phyloP scores from a whole-genome alignment of 2,329 filamentous ascomycete species.

The Penicillium sp. region DNA sequence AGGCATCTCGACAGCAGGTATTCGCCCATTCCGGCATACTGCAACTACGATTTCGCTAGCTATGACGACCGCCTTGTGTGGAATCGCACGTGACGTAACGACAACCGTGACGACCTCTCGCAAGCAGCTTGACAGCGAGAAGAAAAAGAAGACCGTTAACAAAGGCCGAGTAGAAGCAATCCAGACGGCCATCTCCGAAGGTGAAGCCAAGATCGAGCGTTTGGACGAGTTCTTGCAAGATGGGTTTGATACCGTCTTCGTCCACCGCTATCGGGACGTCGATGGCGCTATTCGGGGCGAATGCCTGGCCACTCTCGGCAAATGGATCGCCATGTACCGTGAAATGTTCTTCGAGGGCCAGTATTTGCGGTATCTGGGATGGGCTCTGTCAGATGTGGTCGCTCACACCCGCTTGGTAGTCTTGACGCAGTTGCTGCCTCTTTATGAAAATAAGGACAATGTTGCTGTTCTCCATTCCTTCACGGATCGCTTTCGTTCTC shows the following conservation, averaged over 20 bases:
- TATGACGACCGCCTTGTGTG: conserved; percentile 76
- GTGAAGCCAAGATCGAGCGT: conserved; percentile 68
- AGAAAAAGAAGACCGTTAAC: conserved; percentile 71
- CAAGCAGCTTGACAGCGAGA: conserved; percentile 78
- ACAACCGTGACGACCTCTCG: conserved; percentile 74
- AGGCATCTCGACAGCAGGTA: conserved; percentile 84
- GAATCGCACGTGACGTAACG: conserved; percentile 71
- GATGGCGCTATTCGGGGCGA: conserved; percentile 87
- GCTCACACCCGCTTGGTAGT: conserved; percentile 80
- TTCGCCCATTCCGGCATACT: conserved; percentile 91
- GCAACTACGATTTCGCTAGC: conserved; percentile 82
- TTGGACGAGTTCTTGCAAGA: conserved; percentile 76
- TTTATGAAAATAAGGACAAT: conserved; percentile 81
- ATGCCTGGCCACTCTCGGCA: conserved; percentile 81
- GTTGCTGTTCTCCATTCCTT: conserved; percentile 80
- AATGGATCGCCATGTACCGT: conserved; percentile 84
- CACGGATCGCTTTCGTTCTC: conserved; percentile 84
- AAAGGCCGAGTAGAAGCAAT: conserved; percentile 76
- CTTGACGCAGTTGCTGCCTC: conserved; percentile 75
- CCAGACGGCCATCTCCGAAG: conserved; percentile 71
- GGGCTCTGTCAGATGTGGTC: conserved; percentile 85
- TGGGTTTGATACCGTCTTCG: conserved; percentile 89
- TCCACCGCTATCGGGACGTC: conserved; percentile 93
- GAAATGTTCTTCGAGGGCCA: conserved; percentile 87
- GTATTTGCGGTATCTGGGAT: conserved; percentile 91